phyloP scores from a whole-genome alignment of 2,329 filamentous ascomycete genomes.

The Dactylellina sp. region DNA sequence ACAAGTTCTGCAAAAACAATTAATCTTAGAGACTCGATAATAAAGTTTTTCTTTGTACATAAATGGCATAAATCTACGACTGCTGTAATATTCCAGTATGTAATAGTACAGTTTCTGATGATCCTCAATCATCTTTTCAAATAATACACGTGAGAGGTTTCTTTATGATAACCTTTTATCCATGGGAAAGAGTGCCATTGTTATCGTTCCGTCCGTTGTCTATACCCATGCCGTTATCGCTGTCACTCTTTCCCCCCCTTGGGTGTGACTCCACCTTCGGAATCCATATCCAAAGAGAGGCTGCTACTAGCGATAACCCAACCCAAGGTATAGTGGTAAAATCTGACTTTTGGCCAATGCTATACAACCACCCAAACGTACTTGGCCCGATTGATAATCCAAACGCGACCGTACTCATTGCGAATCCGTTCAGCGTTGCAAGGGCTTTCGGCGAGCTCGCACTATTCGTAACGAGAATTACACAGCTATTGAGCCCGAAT shows the following conservation, averaged over 20 bases:
- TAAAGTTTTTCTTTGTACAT: too few relatives aligned
- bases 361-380: constrained; percentile 37
- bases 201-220: not conserved
- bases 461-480: constrained; percentile 38
- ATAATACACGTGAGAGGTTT: too few relatives aligned
- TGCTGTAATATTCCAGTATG: too few relatives aligned
- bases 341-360: constrained; percentile 30
- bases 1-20: too few relatives aligned
- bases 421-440: constrained; percentile 33
- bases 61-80: too few relatives aligned
- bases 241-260: not conserved
- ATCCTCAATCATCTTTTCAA: too few relatives aligned
- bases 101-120: too few relatives aligned
- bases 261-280: constrained; percentile 15
- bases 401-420: constrained; percentile 9
- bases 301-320: constrained; percentile 22
- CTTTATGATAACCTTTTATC: too few relatives aligned
- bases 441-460: constrained; percentile 23
- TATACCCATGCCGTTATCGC: not conserved
- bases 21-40: too few relatives aligned
- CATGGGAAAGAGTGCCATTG: too few relatives aligned
- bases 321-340: constrained; percentile 44
- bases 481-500: constrained; percentile 31
- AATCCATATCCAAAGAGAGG: constrained; percentile 36
- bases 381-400: constrained; percentile 20